Conservation (phyloP, 2,329 filamentous ascomycete species). For the Colletotrichum noveboracense region DNA sequence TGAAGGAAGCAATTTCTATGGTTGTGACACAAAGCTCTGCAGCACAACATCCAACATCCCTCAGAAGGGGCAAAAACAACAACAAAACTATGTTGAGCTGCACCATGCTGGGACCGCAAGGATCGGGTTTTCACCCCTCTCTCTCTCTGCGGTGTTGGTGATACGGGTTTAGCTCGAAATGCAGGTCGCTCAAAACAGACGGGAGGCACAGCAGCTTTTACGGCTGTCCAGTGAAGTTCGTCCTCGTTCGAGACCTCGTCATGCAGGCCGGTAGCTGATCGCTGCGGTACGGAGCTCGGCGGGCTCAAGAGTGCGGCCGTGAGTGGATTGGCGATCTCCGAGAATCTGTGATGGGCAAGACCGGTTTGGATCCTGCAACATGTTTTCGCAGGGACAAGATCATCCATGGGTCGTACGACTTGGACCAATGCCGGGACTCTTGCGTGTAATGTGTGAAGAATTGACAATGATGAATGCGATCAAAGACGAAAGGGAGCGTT, state of each 20-base stretch:
- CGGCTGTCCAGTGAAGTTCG: background rate
- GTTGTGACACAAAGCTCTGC: conserved; percentile 17
- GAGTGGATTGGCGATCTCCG: conserved; percentile 13
- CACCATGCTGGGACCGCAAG: conserved; percentile 9
- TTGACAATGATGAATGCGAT: background rate
- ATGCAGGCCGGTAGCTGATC: conserved; percentile 15
- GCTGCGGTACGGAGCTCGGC: conserved; percentile 10
- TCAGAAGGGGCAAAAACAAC: background rate
- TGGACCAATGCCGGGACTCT: conserved; percentile 3
- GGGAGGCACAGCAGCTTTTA: conserved; percentile 9
- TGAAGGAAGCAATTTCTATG: conserved; percentile 8
- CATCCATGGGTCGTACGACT: conserved; percentile 2
- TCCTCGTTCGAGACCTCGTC: background rate
- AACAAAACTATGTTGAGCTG: conserved; percentile 6
- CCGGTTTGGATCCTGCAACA: conserved; percentile 2
- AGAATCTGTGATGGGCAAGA: background rate
- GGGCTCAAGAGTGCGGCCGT: background rate
- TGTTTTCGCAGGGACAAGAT: conserved; percentile 13
- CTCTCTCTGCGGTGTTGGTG: background rate
- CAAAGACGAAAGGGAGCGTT: background rate
- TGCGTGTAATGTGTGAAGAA: background rate
- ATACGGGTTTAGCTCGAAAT: conserved; percentile 19
- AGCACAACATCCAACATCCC: background rate
- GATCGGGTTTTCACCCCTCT: background rate
- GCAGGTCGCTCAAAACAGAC: conserved; percentile 15